Base-by-base conservation (phyloP, 2,329 filamentous ascomycete genomes). In the Alternaria ethzedia region DNA sequence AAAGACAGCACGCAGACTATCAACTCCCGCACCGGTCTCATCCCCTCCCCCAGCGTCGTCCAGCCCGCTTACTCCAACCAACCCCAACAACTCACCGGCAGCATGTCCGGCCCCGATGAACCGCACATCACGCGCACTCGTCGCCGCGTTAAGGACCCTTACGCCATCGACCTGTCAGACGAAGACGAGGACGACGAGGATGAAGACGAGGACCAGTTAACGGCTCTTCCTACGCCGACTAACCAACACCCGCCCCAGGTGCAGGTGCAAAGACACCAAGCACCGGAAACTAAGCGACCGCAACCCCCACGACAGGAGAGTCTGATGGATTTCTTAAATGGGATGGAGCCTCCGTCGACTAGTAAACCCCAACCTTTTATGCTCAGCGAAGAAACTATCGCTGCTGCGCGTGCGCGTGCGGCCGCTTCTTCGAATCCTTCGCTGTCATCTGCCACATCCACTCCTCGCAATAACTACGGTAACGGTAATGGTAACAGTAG, bases 81-180 rank as follows among this genome's bases (percentile, higher is more conserved):
- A 1, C 75, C 78, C 17, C 74, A 76, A 25, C 75, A 78, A n/a
- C 68, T 78, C 41, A 70, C 69, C 23, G 76, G 76, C n/a, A 78
- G 67, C 63, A 72, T 78, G 68, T 30, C 47, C 7, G 65, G 70
- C 5, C 70, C 70, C 6, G 69, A 61, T n/a, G 65, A 82, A 66
- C 84, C 79, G 86, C 68, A 89, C 76, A 90, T 92, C 6, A 87
- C 88, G 70, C 88, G 91, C 57, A 97, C 92, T 74, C 92, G 90
- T 47, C 88, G 90, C 49, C 89, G 93, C 26, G 88, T 94, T 55
- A 91, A 88, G 60, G 96, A 99, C 73, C 96, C 95, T 0, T 98
- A 98, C 70, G 93, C 94, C n/a, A 93, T 98, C 67, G 94, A 97
- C 74, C 84, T 79, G 5, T 79, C 80, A 6, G 78, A 82, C 41